Percentiles rank a stretch among this genome's conserved stretches.
Evolutionary conservation across 768 basidiomycete species (phyloP).

Genomic region (Lentinula boryana): DNA sequence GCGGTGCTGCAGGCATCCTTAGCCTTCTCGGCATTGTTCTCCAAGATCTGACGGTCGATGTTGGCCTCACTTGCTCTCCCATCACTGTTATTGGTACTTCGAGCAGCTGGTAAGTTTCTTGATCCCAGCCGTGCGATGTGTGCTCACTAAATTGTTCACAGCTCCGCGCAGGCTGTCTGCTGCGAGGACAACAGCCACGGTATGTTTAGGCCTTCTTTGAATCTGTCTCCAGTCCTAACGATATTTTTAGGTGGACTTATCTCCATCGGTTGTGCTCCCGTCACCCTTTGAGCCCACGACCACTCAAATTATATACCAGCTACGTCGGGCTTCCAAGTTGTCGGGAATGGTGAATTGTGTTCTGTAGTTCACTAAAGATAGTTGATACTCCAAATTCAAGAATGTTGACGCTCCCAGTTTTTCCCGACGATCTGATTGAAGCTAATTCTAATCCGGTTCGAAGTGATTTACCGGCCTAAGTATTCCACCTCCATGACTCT

Average conservation of each 20-base stretch:
- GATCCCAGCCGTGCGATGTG: background rate
- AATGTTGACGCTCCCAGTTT: no score
- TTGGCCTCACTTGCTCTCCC: constrained; percentile 4
- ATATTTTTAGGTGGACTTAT: background rate
- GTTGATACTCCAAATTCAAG: no score
- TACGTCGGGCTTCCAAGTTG: no score
- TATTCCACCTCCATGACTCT: no score
- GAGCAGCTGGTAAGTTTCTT: background rate
- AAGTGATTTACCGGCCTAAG: no score
- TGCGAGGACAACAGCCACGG: background rate
- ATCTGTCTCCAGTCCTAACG: background rate
- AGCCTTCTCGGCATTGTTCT: constrained; percentile 36
- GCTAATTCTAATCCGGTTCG: no score
- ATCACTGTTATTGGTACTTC: constrained; percentile 3
- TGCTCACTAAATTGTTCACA: background rate
- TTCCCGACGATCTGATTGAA: no score
- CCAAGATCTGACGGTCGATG: constrained; percentile 25
- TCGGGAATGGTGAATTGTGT: no score
- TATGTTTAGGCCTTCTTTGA: background rate
- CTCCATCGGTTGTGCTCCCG: background rate
- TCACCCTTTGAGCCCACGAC: background rate
- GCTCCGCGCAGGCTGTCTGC: background rate
- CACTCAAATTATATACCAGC: no score
- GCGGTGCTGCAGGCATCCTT: constrained; percentile 8
- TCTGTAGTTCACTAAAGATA: no score